Evolutionary conservation across 129 eudicot genomes (phyloP).

Genomic region (Chrysanthemum seticuspe): DNA sequence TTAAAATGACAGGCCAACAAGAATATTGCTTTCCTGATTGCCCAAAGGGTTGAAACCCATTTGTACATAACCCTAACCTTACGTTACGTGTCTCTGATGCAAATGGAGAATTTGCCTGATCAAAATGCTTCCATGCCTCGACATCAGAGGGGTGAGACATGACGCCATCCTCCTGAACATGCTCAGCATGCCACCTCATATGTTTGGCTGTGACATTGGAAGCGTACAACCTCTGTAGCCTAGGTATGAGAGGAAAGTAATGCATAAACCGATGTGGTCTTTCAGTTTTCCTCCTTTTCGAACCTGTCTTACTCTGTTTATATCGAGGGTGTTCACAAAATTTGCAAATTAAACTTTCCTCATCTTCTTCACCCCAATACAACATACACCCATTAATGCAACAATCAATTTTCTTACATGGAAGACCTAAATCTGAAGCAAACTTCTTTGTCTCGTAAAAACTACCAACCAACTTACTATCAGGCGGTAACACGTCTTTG

Average conservation of each 20-base stretch:
- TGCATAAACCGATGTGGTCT: background rate
- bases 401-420: background rate
- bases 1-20: conserved; percentile 26
- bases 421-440: background rate
- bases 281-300: background rate
- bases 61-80: background rate
- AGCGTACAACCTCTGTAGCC: background rate
- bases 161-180: background rate
- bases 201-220: background rate
- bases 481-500: background rate
- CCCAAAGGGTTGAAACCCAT: conserved; percentile 1
- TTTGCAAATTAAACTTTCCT: background rate
- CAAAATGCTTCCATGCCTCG: background rate
- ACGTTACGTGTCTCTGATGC: background rate
- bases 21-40: conserved; percentile 10
- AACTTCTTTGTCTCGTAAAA: conserved; percentile 4
- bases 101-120: background rate
- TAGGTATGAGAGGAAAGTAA: background rate
- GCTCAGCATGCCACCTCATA: conserved; percentile 6
- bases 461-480: background rate
- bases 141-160: background rate
- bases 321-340: background rate
- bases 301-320: background rate
- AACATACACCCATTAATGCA: background rate
- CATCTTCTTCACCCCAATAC: background rate